Percentiles rank a stretch among this genome's conserved stretches.
Conservation (phyloP, 2,329 filamentous ascomycete species). For the Colletotrichum musicola region DNA sequence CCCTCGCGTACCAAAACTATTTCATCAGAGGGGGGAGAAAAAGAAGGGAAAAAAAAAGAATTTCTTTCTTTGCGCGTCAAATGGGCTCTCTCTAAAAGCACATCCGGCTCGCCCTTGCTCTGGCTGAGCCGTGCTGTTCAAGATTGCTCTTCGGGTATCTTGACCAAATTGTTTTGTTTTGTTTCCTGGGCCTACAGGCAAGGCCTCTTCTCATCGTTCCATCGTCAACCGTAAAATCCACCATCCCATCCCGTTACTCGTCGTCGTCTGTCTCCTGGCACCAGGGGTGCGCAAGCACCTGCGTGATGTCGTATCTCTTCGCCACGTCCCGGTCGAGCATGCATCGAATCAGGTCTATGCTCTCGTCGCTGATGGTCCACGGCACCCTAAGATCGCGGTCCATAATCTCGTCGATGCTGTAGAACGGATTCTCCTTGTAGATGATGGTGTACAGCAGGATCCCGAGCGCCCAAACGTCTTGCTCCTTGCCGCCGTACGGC, state of each 20-base stretch:
- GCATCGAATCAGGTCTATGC: slow-evolving; percentile 88
- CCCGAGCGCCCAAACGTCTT: slow-evolving; percentile 97
- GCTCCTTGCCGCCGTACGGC: slow-evolving; percentile 94
- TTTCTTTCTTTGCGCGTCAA: slow-evolving; percentile 32
- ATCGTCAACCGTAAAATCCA: slow-evolving; percentile 23
- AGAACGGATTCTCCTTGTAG: slow-evolving; percentile 99
- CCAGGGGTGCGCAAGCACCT: slow-evolving; percentile 94
- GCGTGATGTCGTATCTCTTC: slow-evolving; percentile 84
- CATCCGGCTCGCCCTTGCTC: slow-evolving; percentile 10
- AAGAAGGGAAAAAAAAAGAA: slow-evolving; percentile 8
- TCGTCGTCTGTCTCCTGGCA: slow-evolving; percentile 50
- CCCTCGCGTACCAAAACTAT: not conserved
- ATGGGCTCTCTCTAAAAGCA: slow-evolving; percentile 38
- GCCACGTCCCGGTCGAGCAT: slow-evolving; percentile 95
- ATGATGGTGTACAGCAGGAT: slow-evolving; percentile 98
- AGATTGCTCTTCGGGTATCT: slow-evolving; percentile 40
- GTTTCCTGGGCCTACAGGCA: not conserved
- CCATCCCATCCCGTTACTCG: slow-evolving; percentile 19
- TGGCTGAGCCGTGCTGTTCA: slow-evolving; percentile 33
- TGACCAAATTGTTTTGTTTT: slow-evolving; percentile 37
- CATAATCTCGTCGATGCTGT: slow-evolving; percentile 99
- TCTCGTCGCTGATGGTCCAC: slow-evolving; percentile 89
- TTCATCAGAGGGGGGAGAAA: slow-evolving; percentile 12
- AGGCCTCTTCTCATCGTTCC: slow-evolving; percentile 7
- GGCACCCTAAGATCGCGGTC: slow-evolving; percentile 94